Evolutionary conservation across 305 asterid species (phyloP).

Genomic region (Ruellia speciosa): DNA sequence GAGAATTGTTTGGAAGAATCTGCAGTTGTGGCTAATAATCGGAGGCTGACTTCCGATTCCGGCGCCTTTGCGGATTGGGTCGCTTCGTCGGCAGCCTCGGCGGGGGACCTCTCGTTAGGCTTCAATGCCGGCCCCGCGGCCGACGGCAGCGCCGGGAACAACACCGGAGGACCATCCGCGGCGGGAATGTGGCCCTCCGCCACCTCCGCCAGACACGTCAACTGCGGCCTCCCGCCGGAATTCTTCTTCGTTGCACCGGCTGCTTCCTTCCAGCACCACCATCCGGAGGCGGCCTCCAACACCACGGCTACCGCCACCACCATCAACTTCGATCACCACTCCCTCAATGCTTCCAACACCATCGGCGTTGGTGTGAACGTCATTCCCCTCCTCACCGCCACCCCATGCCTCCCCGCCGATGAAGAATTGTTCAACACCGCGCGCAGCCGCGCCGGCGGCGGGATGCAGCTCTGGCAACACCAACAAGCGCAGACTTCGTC

Average conservation of each 20-base stretch:
- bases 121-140: constrained; percentile 39
- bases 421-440: constrained; percentile 21
- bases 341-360: constrained; percentile 24
- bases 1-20: constrained; percentile 1
- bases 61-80: constrained; percentile 57
- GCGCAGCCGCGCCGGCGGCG: constrained; percentile 19
- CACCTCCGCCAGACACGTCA: constrained; percentile 42
- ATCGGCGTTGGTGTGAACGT: constrained; percentile 29
- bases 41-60: constrained; percentile 43
- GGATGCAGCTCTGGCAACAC: constrained; percentile 39
- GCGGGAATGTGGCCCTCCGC: constrained; percentile 45
- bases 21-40: constrained; percentile 55
- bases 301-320: constrained; percentile 21
- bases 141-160: constrained; percentile 18
- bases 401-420: constrained; percentile 23
- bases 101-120: constrained; percentile 55
- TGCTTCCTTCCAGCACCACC: constrained; percentile 36
- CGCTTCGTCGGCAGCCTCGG: constrained; percentile 38
- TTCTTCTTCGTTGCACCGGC: constrained; percentile 61
- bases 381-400: constrained; percentile 51
- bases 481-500: constrained; percentile 24
- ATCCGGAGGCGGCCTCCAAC: constrained; percentile 17
- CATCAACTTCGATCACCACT: constrained; percentile 37
- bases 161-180: constrained; percentile 13
- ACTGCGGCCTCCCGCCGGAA: constrained; percentile 50